A percentile compares a stretch with the other conserved stretches of the same genome.
phyloP scores from a whole-genome alignment of 192 early-diverging fungal species.

The Rhizoclosmatium sp. region DNA sequence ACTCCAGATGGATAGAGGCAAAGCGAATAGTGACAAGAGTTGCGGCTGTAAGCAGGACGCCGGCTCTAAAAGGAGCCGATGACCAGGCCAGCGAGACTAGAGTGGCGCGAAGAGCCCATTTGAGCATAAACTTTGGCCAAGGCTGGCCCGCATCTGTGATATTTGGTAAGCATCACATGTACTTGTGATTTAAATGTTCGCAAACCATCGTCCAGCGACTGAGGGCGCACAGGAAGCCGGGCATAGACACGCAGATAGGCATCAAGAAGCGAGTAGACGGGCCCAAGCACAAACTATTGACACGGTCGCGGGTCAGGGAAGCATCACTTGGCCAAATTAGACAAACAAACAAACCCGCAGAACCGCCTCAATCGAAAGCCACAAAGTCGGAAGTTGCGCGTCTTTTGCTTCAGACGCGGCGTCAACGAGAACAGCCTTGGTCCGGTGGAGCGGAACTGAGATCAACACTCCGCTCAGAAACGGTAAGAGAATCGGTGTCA shows the following conservation, averaged over 20 bases:
- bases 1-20: neutral
- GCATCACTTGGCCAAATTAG: neutral
- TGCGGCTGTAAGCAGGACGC: neutral
- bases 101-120: slow-evolving; percentile 25
- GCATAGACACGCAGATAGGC: neutral
- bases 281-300: slow-evolving; percentile 17
- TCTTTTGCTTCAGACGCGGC: neutral
- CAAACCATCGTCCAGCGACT: too few relatives aligned
- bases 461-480: slow-evolving; percentile 15
- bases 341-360: neutral
- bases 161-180: neutral
- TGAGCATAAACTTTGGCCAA: slow-evolving; percentile 13
- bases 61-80: neutral
- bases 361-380: neutral
- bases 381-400: neutral
- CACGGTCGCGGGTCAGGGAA: too few relatives aligned
- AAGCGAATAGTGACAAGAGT: neutral
- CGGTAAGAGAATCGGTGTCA: slow-evolving; percentile 10
- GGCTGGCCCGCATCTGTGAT: neutral
- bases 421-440: neutral
- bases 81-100: neutral
- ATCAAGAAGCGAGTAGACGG: slow-evolving; percentile 5
- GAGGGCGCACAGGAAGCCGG: neutral
- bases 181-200: neutral
- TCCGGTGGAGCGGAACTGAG: slow-evolving; percentile 27